A percentile compares a stretch with the other conserved stretches of the same genome.
phyloP scores from a whole-genome alignment of 768 basidiomycete genomes.

The Suillus americanus region DNA sequence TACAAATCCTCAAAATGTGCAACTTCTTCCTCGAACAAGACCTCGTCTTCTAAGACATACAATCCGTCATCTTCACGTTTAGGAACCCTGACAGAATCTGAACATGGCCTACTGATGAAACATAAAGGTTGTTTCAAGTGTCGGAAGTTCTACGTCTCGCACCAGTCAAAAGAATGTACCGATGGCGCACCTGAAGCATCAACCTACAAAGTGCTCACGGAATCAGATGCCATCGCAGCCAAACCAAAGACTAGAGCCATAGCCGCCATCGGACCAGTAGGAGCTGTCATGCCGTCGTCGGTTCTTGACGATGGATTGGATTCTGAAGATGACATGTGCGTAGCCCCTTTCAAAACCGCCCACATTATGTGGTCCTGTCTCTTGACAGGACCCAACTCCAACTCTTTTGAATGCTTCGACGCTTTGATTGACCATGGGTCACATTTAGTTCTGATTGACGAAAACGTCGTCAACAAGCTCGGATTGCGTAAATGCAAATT shows the following conservation, averaged over 20 bases:
- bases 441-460: neutral
- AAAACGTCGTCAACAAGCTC: neutral
- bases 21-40: neutral
- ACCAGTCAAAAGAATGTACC: too few relatives aligned
- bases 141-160: too few relatives aligned
- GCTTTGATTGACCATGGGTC: neutral
- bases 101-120: too few relatives aligned
- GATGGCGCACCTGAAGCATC: too few relatives aligned
- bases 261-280: too few relatives aligned
- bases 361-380: neutral
- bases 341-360: neutral
- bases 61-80: neutral
- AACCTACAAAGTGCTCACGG: too few relatives aligned
- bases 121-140: too few relatives aligned
- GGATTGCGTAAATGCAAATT: neutral
- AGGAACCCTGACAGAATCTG: neutral
- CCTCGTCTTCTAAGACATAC: rapidly evolving
- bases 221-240: too few relatives aligned
- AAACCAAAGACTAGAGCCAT: too few relatives aligned
- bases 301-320: neutral
- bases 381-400: neutral
- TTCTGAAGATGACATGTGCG: neutral
- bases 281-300: too few relatives aligned
- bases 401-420: neutral
- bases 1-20: neutral